Evolutionary conservation across 169 alveolate genomes (phyloP), one percentile per base, ranked within the genome.

Genomic region (Eimeria zaria): DNA sequence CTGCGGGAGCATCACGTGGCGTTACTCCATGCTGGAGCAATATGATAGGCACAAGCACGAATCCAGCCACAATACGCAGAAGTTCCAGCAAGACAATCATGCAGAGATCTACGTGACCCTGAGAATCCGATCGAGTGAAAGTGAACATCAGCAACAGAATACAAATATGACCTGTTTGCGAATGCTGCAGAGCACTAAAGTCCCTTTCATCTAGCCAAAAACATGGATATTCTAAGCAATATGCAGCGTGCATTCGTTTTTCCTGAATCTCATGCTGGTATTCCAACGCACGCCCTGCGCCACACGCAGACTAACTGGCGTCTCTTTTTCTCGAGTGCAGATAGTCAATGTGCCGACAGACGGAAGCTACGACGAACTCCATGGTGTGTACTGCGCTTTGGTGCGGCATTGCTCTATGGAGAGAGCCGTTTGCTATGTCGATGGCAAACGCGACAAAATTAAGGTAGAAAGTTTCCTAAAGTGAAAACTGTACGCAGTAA

Each of bases 271-370:
- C 22, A 36, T 12, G 27, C 80, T 12, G 27, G 12, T 69, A 1
- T 33, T 30, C 7, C 80, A 16, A 69, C 80, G 14, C 80, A 69
- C 80, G n/a, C 80, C 80, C 80, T 69, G 80, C 80, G 5, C 27
- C 12, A 24, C 30, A 36, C 6, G 48, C 4, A 30, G 33, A 69
- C n/a, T 69, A 27, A 6, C 12, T 9, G 24, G 1, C n/a, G 51
- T 36, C 24, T n/a, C 39, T 64, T 18, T 41, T 27, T n/a, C 41
- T 12, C 36, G 14, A 27, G 1, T 27, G 39, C 41, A 64, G 4
- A n/a, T 64, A 1, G 41, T 12, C 41, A 12, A 64, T 64, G 41
- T 27, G 74, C 74, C 11, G 27, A 60, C 0, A 6, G 69, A 27
- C 74, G 74, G 14, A 64, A 7, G 74, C 14, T 22, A 11, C 41